Percentiles rank a stretch among this genome's conserved stretches.
These are phyloP conservation scores for Amniculicola lignicola DNA, from an alignment of 495 filamentous ascomycete species.

Conservation along the genomic window DNA sequence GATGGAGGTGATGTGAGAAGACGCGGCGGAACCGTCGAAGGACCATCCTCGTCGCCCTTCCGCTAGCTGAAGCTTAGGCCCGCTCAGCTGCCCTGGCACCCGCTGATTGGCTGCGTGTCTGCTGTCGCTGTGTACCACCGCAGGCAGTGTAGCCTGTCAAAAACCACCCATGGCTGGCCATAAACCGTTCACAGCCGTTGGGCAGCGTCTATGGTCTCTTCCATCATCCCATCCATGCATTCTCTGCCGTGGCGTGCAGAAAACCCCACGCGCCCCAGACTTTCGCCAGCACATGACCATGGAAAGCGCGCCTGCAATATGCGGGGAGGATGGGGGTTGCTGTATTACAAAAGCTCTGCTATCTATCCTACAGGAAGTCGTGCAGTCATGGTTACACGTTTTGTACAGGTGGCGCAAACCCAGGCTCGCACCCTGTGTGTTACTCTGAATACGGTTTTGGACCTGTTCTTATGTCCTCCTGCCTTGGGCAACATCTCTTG, in stretches of 20 bases:
- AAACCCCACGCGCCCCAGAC: background rate
- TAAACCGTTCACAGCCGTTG: background rate
- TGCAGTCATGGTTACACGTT: slow-evolving; percentile 4
- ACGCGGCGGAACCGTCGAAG: background rate
- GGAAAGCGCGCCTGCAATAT: background rate
- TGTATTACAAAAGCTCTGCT: slow-evolving; percentile 1
- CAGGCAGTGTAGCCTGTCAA: too few relatives aligned
- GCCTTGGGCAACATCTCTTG: too few relatives aligned
- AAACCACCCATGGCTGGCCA: background rate
- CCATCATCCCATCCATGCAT: background rate
- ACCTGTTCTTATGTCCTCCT: too few relatives aligned
- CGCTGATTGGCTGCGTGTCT: background rate
- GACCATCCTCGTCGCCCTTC: background rate
- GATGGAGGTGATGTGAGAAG: background rate
- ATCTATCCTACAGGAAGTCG: slow-evolving; percentile 3
- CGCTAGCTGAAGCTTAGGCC: background rate
- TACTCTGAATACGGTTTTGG: too few relatives aligned
- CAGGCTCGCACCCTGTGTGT: too few relatives aligned
- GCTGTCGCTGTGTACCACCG: background rate
- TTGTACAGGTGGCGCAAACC: too few relatives aligned
- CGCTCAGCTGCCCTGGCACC: background rate
- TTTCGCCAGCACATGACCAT: slow-evolving; percentile 7
- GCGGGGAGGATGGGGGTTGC: background rate
- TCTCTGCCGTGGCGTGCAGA: background rate
- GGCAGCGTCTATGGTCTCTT: background rate